phyloP scores from a whole-genome alignment of 495 filamentous ascomycete species.

The Penicillium diatomitis region DNA sequence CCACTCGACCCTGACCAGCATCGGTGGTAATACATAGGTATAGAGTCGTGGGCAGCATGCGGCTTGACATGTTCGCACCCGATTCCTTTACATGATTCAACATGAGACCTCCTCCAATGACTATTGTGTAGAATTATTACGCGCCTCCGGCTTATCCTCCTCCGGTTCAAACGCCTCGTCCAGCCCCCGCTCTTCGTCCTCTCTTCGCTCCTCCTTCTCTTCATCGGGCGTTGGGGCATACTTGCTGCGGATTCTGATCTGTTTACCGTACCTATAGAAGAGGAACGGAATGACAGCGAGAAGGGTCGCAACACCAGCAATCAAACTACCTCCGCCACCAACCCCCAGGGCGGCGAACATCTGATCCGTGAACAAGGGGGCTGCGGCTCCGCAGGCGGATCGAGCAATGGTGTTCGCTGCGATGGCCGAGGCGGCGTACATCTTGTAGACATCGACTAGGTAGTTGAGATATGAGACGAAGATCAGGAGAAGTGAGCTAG shows the following conservation, averaged over 20 bases:
- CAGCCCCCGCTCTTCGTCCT: not conserved
- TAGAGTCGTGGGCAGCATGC: too few species aligned
- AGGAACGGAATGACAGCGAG: conserved; percentile 40
- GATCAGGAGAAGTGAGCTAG: conserved; percentile 25
- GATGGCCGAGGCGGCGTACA: conserved; percentile 22
- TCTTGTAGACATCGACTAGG: conserved; percentile 20
- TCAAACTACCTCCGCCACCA: conserved; percentile 39
- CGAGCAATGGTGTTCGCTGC: conserved; percentile 22
- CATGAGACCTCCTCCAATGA: too few species aligned
- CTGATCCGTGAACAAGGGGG: conserved; percentile 22
- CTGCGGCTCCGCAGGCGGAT: conserved; percentile 21
- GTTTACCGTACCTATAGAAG: conserved; percentile 42
- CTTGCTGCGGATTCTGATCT: conserved; percentile 28
- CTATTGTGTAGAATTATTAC: too few species aligned
- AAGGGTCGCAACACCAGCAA: conserved; percentile 33
- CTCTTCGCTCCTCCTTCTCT: not conserved
- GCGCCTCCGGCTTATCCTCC: too few species aligned
- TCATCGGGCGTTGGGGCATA: conserved; percentile 22
- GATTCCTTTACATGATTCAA: too few species aligned
- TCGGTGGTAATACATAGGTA: too few species aligned
- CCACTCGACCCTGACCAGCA: too few species aligned
- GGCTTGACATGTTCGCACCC: too few species aligned
- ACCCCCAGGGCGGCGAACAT: conserved; percentile 41
- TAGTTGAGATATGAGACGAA: conserved; percentile 27
- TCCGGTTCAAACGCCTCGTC: too few species aligned